Percentiles rank a stretch among this genome's conserved stretches.
These are phyloP conservation scores for Saksenaea oblongispora DNA, from an alignment of 371 early-diverging fungal species.

Conservation along the genomic window DNA sequence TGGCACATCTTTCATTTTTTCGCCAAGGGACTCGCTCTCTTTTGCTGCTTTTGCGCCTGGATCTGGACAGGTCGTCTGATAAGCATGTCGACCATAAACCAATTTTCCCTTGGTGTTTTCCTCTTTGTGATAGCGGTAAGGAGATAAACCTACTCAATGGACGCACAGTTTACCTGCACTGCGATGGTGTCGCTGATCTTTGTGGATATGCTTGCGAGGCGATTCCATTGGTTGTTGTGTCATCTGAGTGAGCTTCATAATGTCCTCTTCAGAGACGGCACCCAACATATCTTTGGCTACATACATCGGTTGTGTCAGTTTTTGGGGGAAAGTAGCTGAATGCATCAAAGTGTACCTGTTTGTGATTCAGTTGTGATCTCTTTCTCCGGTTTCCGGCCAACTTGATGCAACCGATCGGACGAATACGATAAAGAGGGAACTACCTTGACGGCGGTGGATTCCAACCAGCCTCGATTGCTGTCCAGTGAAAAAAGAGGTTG, in stretches of 20 bases:
- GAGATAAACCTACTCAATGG: not conserved
- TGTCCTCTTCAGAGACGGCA: slow-evolving; percentile 46
- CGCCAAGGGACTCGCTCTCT: not conserved
- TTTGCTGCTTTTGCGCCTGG: not conserved
- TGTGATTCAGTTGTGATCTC: slow-evolving; percentile 9
- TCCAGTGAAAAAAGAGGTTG: slow-evolving; percentile 9
- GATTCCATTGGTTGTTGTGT: slow-evolving; percentile 25
- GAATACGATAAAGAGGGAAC: not conserved
- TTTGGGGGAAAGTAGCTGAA: not conserved
- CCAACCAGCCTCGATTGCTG: slow-evolving; percentile 21
- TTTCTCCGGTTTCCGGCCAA: not conserved
- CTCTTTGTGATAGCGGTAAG: not conserved
- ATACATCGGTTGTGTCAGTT: not conserved
- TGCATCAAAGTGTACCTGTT: slow-evolving; percentile 10
- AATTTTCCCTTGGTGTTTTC: not conserved
- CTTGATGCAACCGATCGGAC: not conserved
- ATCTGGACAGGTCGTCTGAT: not conserved
- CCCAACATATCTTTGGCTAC: slow-evolving; percentile 33
- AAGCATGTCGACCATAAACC: not conserved
- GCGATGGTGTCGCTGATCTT: slow-evolving; percentile 4
- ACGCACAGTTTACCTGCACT: not conserved
- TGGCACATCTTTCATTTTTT: not conserved
- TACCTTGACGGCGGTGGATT: slow-evolving; percentile 7
- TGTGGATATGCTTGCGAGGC: slow-evolving; percentile 6
- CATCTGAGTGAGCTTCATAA: slow-evolving; percentile 39